phyloP scores from a whole-genome alignment of 2,329 filamentous ascomycete species.

The Rugonectria rugulosa region DNA sequence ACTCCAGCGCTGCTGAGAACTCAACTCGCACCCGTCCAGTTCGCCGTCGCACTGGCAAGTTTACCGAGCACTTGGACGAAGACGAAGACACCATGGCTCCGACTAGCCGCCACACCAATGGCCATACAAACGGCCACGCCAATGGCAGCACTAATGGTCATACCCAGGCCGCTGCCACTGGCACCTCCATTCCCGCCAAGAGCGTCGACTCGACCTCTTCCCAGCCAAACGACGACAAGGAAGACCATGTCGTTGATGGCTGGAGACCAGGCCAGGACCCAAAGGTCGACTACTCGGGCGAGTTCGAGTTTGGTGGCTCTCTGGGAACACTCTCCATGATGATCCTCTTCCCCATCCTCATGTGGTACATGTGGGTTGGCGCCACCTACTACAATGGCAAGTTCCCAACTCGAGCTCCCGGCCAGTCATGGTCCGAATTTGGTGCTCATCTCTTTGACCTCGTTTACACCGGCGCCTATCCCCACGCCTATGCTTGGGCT shows the following conservation, averaged over 20 bases:
- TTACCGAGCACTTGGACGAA: slow-evolving; percentile 59
- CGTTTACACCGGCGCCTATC: slow-evolving; percentile 85
- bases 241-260: slow-evolving; percentile 54
- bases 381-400: slow-evolving; percentile 91
- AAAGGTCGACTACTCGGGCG: slow-evolving; percentile 68
- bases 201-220: slow-evolving; percentile 18
- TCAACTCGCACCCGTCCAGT: slow-evolving; percentile 44
- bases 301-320: slow-evolving; percentile 87
- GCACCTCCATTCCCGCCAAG: slow-evolving; percentile 16
- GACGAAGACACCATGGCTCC: slow-evolving; percentile 40
- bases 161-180: slow-evolving; percentile 36
- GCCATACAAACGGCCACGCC: slow-evolving; percentile 42
- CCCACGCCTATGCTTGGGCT: slow-evolving; percentile 80
- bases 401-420: slow-evolving; percentile 71
- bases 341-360: slow-evolving; percentile 89
- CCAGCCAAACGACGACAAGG: slow-evolving; percentile 25
- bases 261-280: slow-evolving; percentile 67
- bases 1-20: slow-evolving; percentile 56
- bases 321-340: slow-evolving; percentile 85
- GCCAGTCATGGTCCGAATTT: slow-evolving; percentile 76
- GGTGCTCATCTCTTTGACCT: slow-evolving; percentile 72
- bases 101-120: slow-evolving; percentile 42
- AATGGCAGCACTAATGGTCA: slow-evolving; percentile 38
- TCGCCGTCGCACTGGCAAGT: slow-evolving; percentile 58
- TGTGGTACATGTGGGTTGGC: slow-evolving; percentile 99